Evolutionary conservation across 2,329 filamentous ascomycete genomes (phyloP).

Genomic region (Purpureocillium takamizusanense): DNA sequence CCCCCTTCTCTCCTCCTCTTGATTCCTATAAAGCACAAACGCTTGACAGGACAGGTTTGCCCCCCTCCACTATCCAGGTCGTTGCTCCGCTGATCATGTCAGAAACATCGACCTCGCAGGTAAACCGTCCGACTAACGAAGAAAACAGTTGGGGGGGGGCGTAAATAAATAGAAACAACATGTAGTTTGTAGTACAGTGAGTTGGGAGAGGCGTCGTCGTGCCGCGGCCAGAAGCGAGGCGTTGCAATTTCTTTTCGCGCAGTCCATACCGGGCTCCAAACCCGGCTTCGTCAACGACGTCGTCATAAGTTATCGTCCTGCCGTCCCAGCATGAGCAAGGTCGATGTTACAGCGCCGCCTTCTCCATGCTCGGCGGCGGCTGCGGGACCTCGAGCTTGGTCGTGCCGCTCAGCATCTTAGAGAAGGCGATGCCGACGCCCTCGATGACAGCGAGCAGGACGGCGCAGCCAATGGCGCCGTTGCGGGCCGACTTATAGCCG

Average conservation of each 20-base stretch:
- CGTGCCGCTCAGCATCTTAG: slow-evolving; percentile 85
- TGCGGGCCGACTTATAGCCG: slow-evolving; percentile 83
- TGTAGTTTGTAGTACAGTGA: slow-evolving; percentile 1
- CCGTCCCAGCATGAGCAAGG: too few species aligned
- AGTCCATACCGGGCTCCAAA: too few species aligned
- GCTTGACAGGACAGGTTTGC: neutral
- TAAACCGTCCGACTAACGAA: too few species aligned
- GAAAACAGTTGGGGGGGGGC: neutral
- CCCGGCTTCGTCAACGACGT: too few species aligned
- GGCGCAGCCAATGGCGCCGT: slow-evolving; percentile 93
- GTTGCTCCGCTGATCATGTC: neutral
- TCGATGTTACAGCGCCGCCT: slow-evolving; percentile 15
- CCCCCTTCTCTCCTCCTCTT: too few species aligned
- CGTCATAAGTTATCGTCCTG: slow-evolving; percentile 3
- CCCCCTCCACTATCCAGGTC: too few species aligned
- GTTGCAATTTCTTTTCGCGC: too few species aligned
- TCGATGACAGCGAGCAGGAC: slow-evolving; percentile 93
- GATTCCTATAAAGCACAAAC: too few species aligned
- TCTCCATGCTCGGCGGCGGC: slow-evolving; percentile 19
- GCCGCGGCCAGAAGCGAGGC: too few species aligned
- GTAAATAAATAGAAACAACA: too few species aligned
- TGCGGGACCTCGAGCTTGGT: slow-evolving; percentile 64
- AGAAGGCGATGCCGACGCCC: slow-evolving; percentile 92
- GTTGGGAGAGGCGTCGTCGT: slow-evolving; percentile 1
- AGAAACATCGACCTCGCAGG: too few species aligned